Conservation (phyloP, 768 basidiomycete genomes). For the Xerocomellus intermedius region DNA sequence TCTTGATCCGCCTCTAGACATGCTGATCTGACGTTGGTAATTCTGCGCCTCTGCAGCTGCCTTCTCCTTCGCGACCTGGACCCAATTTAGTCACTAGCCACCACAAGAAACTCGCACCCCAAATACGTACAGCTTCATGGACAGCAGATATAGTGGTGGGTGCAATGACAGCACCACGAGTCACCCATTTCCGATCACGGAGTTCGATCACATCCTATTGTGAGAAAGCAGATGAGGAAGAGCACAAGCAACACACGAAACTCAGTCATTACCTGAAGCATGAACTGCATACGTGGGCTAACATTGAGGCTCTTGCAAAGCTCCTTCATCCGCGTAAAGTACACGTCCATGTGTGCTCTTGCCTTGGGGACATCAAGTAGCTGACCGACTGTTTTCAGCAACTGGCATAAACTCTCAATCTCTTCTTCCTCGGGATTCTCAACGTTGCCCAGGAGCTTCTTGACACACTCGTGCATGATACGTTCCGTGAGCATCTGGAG, state of each 20-base stretch:
- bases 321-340: conserved; percentile 89
- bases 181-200: conserved; percentile 78
- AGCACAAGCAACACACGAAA: background rate
- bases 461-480: conserved; percentile 98
- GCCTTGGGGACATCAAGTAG: conserved; percentile 81
- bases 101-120: background rate
- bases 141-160: conserved; percentile 88
- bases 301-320: conserved; percentile 73
- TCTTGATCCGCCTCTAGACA: conserved; percentile 90
- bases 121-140: conserved; percentile 70
- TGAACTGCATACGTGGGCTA: conserved; percentile 87
- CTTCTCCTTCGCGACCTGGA: conserved; percentile 81
- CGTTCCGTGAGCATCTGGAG: conserved; percentile 97
- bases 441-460: conserved; percentile 91
- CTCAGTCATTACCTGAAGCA: conserved; percentile 76
- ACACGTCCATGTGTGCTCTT: conserved; percentile 84
- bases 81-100: conserved; percentile 4
- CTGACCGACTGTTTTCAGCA: conserved; percentile 85
- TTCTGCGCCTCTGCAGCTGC: conserved; percentile 60
- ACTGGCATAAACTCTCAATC: conserved; percentile 92
- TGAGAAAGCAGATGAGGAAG: background rate
- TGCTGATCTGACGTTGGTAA: conserved; percentile 60
- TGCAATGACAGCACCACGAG: conserved; percentile 67
- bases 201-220: conserved; percentile 86
- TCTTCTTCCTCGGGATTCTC: conserved; percentile 97